Conservation (phyloP, 176 grass and related monocot species). For the Musa itinerans region DNA sequence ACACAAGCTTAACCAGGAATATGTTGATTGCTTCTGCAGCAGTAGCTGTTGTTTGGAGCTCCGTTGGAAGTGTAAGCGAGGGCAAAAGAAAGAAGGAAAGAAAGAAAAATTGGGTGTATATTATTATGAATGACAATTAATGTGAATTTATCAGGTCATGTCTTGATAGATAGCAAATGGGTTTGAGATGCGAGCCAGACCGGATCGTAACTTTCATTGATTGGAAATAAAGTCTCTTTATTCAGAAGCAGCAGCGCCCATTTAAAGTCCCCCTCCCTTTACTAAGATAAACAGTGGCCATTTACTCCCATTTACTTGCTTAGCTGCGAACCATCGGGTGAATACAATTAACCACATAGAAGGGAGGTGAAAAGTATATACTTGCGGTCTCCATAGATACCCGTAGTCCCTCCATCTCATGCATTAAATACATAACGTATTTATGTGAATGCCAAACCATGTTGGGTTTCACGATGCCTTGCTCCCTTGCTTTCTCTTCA, state of each 20-base stretch:
- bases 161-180: background rate
- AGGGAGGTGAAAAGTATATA: too few species aligned
- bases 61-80: too few species aligned
- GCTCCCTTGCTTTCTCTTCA: conserved; percentile 2
- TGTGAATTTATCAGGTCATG: conserved; percentile 1
- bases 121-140: background rate
- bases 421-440: too few species aligned
- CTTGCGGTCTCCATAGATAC: too few species aligned
- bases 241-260: conserved; percentile 9
- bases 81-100: background rate
- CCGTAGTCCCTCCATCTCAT: too few species aligned
- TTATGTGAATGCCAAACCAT: too few species aligned
- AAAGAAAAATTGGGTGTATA: background rate
- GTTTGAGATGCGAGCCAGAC: background rate
- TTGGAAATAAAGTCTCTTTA: conserved; percentile 18
- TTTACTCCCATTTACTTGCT: conserved; percentile 15
- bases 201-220: conserved; percentile 11
- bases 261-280: conserved; percentile 2
- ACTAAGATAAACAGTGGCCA: conserved; percentile 16
- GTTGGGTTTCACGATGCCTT: background rate
- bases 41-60: too few species aligned
- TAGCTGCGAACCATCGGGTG: background rate
- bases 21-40: too few species aligned
- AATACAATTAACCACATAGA: too few species aligned
- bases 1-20: too few species aligned